phyloP scores from a whole-genome alignment of 225 moss, liverwort and hornwort species.

The Bryoerythrophyllum caledonicum region DNA sequence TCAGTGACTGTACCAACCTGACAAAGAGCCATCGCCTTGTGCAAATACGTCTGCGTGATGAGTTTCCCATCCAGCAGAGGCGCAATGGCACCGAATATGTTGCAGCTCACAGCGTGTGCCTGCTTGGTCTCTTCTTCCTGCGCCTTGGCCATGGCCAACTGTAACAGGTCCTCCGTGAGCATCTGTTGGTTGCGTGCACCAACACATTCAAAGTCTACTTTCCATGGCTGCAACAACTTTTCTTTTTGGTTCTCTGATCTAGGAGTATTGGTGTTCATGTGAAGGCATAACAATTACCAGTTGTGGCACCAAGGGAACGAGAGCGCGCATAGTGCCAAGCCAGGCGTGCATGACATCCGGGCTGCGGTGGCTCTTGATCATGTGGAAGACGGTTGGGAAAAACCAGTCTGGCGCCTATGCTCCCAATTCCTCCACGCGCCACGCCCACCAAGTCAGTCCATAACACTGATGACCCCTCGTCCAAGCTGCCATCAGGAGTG shows the following conservation, averaged over 20 bases:
- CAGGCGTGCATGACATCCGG: conserved; percentile 76
- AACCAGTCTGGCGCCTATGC: conserved; percentile 62
- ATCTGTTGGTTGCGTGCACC: conserved; percentile 45
- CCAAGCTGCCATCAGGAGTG: too few species aligned
- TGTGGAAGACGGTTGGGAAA: conserved; percentile 64
- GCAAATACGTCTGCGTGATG: conserved; percentile 70
- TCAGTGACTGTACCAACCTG: conserved; percentile 50
- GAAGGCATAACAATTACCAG: conserved; percentile 39
- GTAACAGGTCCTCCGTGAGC: conserved; percentile 73
- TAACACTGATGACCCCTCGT: not conserved
- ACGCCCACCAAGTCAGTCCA: conserved; percentile 46
- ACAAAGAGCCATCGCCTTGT: conserved; percentile 88
- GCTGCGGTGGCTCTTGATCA: conserved; percentile 72
- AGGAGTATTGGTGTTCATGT: too few species aligned
- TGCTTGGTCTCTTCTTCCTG: conserved; percentile 82
- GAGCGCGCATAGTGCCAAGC: conserved; percentile 65
- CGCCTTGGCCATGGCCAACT: conserved; percentile 81
- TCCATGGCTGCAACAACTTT: too few species aligned
- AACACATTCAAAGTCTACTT: not conserved
- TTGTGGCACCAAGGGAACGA: conserved; percentile 71
- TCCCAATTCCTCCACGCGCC: conserved; percentile 49
- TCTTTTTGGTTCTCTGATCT: too few species aligned
- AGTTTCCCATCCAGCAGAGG: conserved; percentile 71
- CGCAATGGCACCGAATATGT: conserved; percentile 90
- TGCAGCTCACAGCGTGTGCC: conserved; percentile 78